A percentile compares a stretch with the other conserved stretches of the same genome.
These are phyloP conservation scores for Debaryomyces subglobosus DNA, from an alignment of 1,139 yeast genomes.

Conservation along the genomic window DNA sequence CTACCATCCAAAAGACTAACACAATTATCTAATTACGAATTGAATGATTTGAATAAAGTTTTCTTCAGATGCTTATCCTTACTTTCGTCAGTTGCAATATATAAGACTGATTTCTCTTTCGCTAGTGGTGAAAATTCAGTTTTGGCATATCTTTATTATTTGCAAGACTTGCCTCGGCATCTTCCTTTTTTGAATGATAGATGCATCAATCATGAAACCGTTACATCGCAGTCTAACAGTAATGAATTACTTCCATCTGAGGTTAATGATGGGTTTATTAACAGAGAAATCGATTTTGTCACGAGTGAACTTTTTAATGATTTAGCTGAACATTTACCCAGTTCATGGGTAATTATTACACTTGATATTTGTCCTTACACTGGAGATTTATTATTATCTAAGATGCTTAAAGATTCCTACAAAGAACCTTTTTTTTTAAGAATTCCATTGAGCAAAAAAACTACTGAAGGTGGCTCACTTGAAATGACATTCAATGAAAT, in stretches of 20 bases:
- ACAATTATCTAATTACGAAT: slow-evolving; percentile 20
- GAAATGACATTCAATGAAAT: slow-evolving; percentile 52
- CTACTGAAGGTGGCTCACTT: slow-evolving; percentile 42
- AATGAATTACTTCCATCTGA: slow-evolving; percentile 17
- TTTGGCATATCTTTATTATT: slow-evolving; percentile 29
- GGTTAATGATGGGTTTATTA: neutral
- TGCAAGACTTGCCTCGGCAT: slow-evolving; percentile 38
- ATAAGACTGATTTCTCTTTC: slow-evolving; percentile 19
- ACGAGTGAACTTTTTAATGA: slow-evolving; percentile 17
- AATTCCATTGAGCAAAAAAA: slow-evolving; percentile 61
- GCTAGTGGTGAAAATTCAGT: slow-evolving; percentile 13
- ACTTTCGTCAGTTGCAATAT: slow-evolving; percentile 28
- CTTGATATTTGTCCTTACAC: slow-evolving; percentile 63
- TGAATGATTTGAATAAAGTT: slow-evolving; percentile 22
- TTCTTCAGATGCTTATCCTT: slow-evolving; percentile 28
- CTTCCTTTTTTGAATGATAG: slow-evolving; percentile 38
- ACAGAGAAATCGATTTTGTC: slow-evolving; percentile 13
- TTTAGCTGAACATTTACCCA: slow-evolving; percentile 37
- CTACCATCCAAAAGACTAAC: slow-evolving; percentile 10
- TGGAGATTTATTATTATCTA: slow-evolving; percentile 60
- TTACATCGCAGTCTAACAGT: slow-evolving; percentile 7
- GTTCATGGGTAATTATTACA: slow-evolving; percentile 60
- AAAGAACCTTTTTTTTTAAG: slow-evolving; percentile 51
- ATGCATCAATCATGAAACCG: slow-evolving; percentile 16
- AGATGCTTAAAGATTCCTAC: slow-evolving; percentile 32